Conservation (phyloP, 2,329 filamentous ascomycete species). For the Colletotrichum sojae region DNA sequence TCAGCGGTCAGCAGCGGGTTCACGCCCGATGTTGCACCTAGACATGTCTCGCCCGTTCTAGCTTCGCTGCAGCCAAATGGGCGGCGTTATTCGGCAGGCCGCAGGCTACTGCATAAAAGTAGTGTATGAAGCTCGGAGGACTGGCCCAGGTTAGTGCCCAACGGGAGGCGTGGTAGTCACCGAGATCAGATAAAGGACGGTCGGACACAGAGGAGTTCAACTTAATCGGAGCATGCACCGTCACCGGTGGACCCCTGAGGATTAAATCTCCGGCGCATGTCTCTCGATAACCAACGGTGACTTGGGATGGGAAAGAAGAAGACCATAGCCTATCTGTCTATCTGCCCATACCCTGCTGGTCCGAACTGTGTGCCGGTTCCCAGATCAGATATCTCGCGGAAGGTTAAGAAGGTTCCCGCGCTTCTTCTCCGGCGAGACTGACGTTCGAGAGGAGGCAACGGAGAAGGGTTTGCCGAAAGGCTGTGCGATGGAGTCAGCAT, state of each 20-base stretch:
- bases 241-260: conserved; percentile 24
- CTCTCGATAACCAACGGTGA: conserved; percentile 16
- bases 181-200: conserved; percentile 4
- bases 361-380: background rate
- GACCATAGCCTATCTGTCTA: too few species aligned
- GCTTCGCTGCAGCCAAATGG: background rate
- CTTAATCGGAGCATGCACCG: conserved; percentile 17
- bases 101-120: conserved; percentile 3
- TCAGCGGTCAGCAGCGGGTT: conserved; percentile 22
- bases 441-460: too few species aligned
- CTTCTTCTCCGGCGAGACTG: conserved; percentile 1
- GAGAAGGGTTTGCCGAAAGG: conserved; percentile 1
- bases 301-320: too few species aligned
- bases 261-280: conserved; percentile 37
- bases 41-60: background rate
- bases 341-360: conserved; percentile 15
- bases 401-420: background rate
- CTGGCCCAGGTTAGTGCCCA: background rate
- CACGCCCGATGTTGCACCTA: conserved; percentile 7
- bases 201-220: conserved; percentile 17
- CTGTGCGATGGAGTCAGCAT: background rate
- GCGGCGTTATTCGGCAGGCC: background rate
- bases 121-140: conserved; percentile 4
- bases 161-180: background rate
- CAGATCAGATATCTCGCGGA: conserved; percentile 7